phyloP scores from a whole-genome alignment of 768 basidiomycete species.

The Leucogyrophana mollusca region DNA sequence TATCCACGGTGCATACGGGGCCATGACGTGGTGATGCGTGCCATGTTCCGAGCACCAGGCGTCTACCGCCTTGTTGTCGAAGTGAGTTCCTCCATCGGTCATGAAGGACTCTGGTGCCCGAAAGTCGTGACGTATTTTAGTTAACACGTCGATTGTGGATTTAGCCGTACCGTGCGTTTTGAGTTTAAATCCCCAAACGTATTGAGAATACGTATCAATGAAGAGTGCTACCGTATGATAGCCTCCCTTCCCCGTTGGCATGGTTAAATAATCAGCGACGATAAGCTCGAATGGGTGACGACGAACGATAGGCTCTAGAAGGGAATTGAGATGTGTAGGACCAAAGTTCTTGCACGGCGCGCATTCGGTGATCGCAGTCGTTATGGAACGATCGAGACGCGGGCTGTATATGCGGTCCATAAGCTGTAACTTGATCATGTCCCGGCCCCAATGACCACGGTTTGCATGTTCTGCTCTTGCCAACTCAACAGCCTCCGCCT shows the following conservation, averaged over 20 bases:
- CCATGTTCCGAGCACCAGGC: slow-evolving; percentile 23
- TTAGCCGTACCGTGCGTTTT: slow-evolving; percentile 27
- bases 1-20: slow-evolving; percentile 42
- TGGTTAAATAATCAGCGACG: slow-evolving; percentile 30
- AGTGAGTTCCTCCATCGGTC: slow-evolving; percentile 37
- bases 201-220: slow-evolving; percentile 25
- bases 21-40: slow-evolving; percentile 13
- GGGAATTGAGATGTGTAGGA: slow-evolving; percentile 14
- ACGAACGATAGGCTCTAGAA: slow-evolving; percentile 35
- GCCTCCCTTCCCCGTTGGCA: slow-evolving; percentile 32
- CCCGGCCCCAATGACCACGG: slow-evolving; percentile 9
- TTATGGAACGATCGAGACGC: slow-evolving; percentile 7
- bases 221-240: slow-evolving; percentile 26
- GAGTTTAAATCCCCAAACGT: slow-evolving; percentile 28
- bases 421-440: background rate
- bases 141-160: slow-evolving; percentile 18
- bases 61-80: slow-evolving; percentile 31
- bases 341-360: slow-evolving; percentile 22
- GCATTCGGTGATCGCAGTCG: slow-evolving; percentile 16
- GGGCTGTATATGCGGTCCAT: slow-evolving; percentile 1
- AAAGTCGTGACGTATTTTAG: slow-evolving; percentile 21
- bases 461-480: background rate
- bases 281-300: slow-evolving; percentile 33
- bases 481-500: slow-evolving; percentile 7
- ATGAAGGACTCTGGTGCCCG: slow-evolving; percentile 30